These are phyloP conservation scores for Russula emetica DNA, from an alignment of 768 basidiomycete species.

Conservation along the genomic window DNA sequence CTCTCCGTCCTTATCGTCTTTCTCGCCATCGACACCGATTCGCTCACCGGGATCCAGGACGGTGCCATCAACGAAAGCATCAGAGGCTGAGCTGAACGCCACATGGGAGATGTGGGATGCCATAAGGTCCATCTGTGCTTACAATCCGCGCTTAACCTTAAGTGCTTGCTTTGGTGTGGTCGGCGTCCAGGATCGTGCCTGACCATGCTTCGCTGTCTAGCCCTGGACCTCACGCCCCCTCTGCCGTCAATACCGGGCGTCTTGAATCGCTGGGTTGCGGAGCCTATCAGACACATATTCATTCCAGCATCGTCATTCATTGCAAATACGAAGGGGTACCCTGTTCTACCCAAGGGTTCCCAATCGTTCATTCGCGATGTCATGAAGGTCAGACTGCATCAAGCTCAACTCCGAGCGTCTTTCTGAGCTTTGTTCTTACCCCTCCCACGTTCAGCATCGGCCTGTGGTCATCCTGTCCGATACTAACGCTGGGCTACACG, in stretches of 20 bases:
- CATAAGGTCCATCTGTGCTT: slow-evolving; percentile 85
- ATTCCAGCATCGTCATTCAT: slow-evolving; percentile 90
- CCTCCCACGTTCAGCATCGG: slow-evolving; percentile 53
- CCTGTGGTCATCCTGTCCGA: slow-evolving; percentile 82
- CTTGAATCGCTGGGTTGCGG: slow-evolving; percentile 85
- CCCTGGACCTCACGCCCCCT: slow-evolving; percentile 86
- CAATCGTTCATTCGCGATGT: slow-evolving; percentile 87
- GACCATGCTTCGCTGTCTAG: slow-evolving; percentile 42
- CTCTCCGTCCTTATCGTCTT: slow-evolving; percentile 22
- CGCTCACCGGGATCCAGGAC: slow-evolving; percentile 31
- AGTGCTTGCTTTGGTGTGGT: slow-evolving; percentile 44
- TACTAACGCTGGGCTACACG: slow-evolving; percentile 60
- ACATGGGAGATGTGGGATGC: slow-evolving; percentile 99
- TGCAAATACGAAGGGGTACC: slow-evolving; percentile 93
- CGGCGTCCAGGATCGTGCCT: slow-evolving; percentile 16
- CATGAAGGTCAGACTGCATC: slow-evolving; percentile 61
- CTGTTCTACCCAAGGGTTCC: slow-evolving; percentile 89
- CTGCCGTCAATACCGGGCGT: slow-evolving; percentile 74
- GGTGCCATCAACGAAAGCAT: slow-evolving; percentile 35
- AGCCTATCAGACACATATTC: slow-evolving; percentile 85
- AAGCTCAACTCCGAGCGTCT: background rate
- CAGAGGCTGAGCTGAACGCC: slow-evolving; percentile 58
- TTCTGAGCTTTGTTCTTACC: slow-evolving; percentile 9
- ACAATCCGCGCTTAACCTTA: slow-evolving; percentile 65
- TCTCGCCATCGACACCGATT: slow-evolving; percentile 26